Evolutionary conservation across 1,139 yeast species (phyloP), one percentile per base, ranked within the genome.

Genomic region (Taphrina deformans): DNA sequence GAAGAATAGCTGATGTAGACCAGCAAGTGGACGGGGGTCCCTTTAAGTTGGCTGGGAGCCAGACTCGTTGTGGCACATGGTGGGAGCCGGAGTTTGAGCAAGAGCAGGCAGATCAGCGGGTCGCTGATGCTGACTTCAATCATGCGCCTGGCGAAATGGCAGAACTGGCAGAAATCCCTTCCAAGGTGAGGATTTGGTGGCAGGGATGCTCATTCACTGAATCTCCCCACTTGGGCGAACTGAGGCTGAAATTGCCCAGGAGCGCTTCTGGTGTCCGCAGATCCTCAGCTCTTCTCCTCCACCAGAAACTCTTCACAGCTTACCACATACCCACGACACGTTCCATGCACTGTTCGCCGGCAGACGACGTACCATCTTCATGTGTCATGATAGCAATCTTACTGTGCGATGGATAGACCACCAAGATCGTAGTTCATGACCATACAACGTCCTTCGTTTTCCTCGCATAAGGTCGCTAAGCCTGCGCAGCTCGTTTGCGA

Each of bases 21-120:
- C 9, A 10, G 26, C n/a, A 21, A 21, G 48, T 21, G 48, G 48
- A 44, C 48, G 48, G 48, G 48, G 48, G 48, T 44, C 48, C 48
- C 48, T 44, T 44, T 44, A 44, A 44, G 48, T 44, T 18, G 48
- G 48, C 48, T 21, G 48, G 41, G 16, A 38, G 41, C 41, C 12
- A 18, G n/a, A 12, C 16, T n/a, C 41, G 41, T 38, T 38, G 41
- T 38, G 41, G 41, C 41, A 38, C 7, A n/a, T 38, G 41, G 41
- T 38, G 41, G 41, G 41, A 38, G 41, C 41, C 41, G 41, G 41
- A 38, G 41, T 14, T 38, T 38, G 41, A 38, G 41, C 41, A n/a
- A 38, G 41, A 38, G 41, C 12, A 38, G 41, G 41, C 41, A 38
- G 41, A 38, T 38, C 41, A 38, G 41, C 41, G 18, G 18, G 18